Evolutionary conservation across 2,329 filamentous ascomycete genomes (phyloP).

Genomic region (Fusarium sp.): DNA sequence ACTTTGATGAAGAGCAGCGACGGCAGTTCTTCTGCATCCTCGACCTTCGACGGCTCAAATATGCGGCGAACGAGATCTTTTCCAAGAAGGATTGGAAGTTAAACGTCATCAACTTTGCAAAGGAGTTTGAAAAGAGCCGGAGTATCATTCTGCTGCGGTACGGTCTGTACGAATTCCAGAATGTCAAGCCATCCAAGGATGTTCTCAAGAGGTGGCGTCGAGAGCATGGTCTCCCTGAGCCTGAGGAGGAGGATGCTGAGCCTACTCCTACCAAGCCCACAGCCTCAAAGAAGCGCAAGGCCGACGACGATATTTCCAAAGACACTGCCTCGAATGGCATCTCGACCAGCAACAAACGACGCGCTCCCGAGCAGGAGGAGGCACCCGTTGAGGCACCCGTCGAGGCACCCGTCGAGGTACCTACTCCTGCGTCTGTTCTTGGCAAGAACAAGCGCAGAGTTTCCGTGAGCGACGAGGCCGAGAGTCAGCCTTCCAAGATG

Average conservation of each 20-base stretch:
- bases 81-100: slow-evolving; percentile 71
- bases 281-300: slow-evolving; percentile 67
- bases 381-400: slow-evolving; percentile 43
- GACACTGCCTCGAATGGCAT: slow-evolving; percentile 51
- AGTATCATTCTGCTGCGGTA: slow-evolving; percentile 71
- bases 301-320: slow-evolving; percentile 61
- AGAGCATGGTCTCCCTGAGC: slow-evolving; percentile 65
- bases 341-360: slow-evolving; percentile 60
- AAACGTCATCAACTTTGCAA: slow-evolving; percentile 71
- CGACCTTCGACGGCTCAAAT: slow-evolving; percentile 70
- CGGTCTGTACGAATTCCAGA: slow-evolving; percentile 72
- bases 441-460: slow-evolving; percentile 67
- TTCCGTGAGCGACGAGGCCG: slow-evolving; percentile 58
- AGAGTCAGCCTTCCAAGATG: slow-evolving; percentile 63
- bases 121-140: slow-evolving; percentile 73
- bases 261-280: slow-evolving; percentile 49
- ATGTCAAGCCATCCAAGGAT: slow-evolving; percentile 68
- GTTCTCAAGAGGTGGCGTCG: slow-evolving; percentile 69
- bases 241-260: slow-evolving; percentile 54
- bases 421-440: slow-evolving; percentile 42
- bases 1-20: slow-evolving; percentile 69
- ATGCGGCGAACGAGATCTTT: slow-evolving; percentile 71
- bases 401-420: slow-evolving; percentile 45
- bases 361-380: slow-evolving; percentile 55
- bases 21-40: slow-evolving; percentile 74